Percentiles rank a stretch among this genome's conserved stretches.
phyloP scores from a whole-genome alignment of 2,329 filamentous ascomycete species.

The Claviceps spartinae region DNA sequence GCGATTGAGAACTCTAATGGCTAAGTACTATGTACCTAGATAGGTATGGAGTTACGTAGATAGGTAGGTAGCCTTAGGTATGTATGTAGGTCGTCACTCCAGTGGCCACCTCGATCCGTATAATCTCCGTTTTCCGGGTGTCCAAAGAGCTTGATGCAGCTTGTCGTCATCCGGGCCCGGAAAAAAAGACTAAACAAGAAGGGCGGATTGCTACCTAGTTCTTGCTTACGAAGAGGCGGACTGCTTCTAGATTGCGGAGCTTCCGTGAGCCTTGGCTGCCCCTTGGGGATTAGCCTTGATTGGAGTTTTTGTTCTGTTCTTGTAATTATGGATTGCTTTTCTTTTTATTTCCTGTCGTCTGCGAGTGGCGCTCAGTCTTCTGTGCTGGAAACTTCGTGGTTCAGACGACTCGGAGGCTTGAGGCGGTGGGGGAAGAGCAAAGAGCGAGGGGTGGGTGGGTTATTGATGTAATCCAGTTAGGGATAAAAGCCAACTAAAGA shows the following conservation, averaged over 20 bases:
- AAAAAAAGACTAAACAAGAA: neutral
- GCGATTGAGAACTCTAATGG: neutral
- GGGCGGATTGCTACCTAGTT: neutral
- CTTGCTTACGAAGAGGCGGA: neutral
- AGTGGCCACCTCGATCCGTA: neutral
- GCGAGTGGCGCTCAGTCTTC: neutral
- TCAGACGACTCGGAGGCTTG: neutral
- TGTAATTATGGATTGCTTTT: neutral
- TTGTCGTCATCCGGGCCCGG: neutral
- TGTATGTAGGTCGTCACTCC: too few relatives aligned
- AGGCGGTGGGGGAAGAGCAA: neutral
- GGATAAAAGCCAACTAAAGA: neutral
- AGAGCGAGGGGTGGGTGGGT: neutral
- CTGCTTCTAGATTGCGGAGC: neutral
- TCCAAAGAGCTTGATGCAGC: neutral
- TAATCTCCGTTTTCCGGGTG: neutral
- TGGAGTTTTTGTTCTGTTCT: neutral
- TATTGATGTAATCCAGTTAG: neutral
- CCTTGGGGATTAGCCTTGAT: conserved; percentile 7
- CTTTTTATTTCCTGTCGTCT: neutral
- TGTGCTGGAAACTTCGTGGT: neutral
- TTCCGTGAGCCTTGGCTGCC: conserved; percentile 10
- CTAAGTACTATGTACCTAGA: too few relatives aligned
- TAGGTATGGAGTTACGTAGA: too few relatives aligned
- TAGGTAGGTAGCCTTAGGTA: too few relatives aligned